Percentiles rank a stretch among this genome's conserved stretches.
Conservation (phyloP, 2,329 filamentous ascomycete genomes). For the Corinectria fuckeliana region DNA sequence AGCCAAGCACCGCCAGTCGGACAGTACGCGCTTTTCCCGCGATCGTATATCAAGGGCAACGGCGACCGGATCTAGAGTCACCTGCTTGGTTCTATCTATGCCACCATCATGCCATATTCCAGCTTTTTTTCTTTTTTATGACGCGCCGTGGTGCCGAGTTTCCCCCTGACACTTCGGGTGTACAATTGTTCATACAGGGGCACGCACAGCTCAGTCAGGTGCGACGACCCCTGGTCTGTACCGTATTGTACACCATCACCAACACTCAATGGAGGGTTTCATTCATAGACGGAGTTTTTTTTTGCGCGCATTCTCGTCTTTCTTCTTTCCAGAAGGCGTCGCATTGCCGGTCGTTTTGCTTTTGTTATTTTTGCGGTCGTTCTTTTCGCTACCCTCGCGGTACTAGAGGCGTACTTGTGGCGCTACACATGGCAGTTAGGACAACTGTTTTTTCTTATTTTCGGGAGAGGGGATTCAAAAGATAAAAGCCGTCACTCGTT, state of each 20-base stretch:
- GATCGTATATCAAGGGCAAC: slow-evolving; percentile 41
- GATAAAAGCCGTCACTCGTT: slow-evolving; percentile 7
- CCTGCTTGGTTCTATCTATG: neutral
- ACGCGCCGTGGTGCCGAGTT: neutral
- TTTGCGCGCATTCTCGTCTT: slow-evolving; percentile 9
- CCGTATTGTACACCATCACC: slow-evolving; percentile 15
- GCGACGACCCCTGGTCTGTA: slow-evolving; percentile 8
- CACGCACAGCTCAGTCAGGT: slow-evolving; percentile 4
- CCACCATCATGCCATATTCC: slow-evolving; percentile 16
- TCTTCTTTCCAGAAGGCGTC: slow-evolving; percentile 3
- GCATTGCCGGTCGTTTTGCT: slow-evolving; percentile 4
- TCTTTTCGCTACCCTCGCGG: slow-evolving; percentile 4
- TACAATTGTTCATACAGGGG: slow-evolving; percentile 9
- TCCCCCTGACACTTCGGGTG: slow-evolving; percentile 1
- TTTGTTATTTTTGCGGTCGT: neutral
- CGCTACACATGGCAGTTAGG: slow-evolving; percentile 12
- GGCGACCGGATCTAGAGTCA: slow-evolving; percentile 42
- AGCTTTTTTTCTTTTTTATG: slow-evolving; percentile 7
- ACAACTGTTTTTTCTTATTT: neutral
- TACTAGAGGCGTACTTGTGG: slow-evolving; percentile 18
- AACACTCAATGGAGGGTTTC: neutral
- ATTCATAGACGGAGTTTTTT: slow-evolving; percentile 15
- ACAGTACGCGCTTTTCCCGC: slow-evolving; percentile 55
- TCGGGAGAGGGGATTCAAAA: slow-evolving; percentile 11
- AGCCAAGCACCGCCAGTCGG: slow-evolving; percentile 52